Percentiles rank a stretch among this genome's conserved stretches.
These are phyloP conservation scores for Didymella segeticola DNA, from an alignment of 2,329 filamentous ascomycete species.

Conservation along the genomic window DNA sequence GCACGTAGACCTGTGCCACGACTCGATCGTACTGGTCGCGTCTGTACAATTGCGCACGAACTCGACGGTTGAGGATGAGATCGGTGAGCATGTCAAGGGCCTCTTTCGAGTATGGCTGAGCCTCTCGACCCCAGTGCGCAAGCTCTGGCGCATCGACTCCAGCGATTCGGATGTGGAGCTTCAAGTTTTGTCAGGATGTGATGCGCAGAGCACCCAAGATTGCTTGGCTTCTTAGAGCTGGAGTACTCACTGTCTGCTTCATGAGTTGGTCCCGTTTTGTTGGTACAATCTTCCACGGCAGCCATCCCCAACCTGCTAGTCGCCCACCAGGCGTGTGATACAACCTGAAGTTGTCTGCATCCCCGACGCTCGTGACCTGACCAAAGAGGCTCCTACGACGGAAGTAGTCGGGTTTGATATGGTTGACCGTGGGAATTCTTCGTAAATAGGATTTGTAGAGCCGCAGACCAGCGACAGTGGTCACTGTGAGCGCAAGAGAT, in stretches of 20 bases:
- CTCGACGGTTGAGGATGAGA: slow-evolving; percentile 73
- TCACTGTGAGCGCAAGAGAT: slow-evolving; percentile 62
- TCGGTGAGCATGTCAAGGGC: slow-evolving; percentile 79
- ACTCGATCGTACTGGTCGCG: slow-evolving; percentile 92
- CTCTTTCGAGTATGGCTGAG: slow-evolving; percentile 83
- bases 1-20: slow-evolving; percentile 82
- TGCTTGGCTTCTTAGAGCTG: neutral
- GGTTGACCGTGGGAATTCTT: slow-evolving; percentile 77
- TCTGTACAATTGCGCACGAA: slow-evolving; percentile 82
- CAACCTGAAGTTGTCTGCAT: slow-evolving; percentile 94
- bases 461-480: slow-evolving; percentile 61
- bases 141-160: slow-evolving; percentile 93
- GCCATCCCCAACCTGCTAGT: slow-evolving; percentile 89
- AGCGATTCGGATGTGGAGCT: slow-evolving; percentile 89
- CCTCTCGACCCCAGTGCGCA: slow-evolving; percentile 87
- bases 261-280: slow-evolving; percentile 71
- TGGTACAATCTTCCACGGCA: slow-evolving; percentile 75
- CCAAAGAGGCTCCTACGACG: slow-evolving; percentile 80
- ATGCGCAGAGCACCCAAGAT: neutral
- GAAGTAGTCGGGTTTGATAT: slow-evolving; percentile 78
- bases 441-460: slow-evolving; percentile 77
- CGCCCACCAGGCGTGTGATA: slow-evolving; percentile 95
- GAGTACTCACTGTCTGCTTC: slow-evolving; percentile 71
- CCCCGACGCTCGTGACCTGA: slow-evolving; percentile 89
- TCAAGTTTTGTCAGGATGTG: slow-evolving; percentile 24